phyloP scores from a whole-genome alignment of 495 filamentous ascomycete species.

The Neohortaea acidophila region DNA sequence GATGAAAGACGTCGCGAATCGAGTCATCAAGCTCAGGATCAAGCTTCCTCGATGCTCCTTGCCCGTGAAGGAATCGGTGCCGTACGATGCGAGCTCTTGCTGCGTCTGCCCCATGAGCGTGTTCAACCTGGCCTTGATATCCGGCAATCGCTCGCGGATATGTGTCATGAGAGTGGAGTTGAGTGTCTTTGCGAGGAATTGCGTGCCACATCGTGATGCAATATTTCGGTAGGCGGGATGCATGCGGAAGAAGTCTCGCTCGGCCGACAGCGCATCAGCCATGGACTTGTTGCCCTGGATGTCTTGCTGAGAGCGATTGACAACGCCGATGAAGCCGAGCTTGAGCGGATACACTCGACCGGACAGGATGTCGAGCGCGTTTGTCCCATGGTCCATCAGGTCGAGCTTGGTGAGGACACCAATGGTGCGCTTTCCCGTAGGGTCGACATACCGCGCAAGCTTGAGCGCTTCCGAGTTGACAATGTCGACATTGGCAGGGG shows the following conservation, averaged over 20 bases:
- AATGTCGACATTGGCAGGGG: conserved; percentile 92
- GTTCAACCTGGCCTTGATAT: conserved; percentile 95
- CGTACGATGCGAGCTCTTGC: conserved; percentile 95
- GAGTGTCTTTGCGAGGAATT: conserved; percentile 86
- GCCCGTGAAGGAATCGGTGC: conserved; percentile 93
- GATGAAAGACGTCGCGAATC: conserved; percentile 95
- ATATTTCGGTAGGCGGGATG: conserved; percentile 97
- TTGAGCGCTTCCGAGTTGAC: conserved; percentile 98
- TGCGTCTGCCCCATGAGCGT: conserved; percentile 99
- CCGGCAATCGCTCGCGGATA: conserved; percentile 86
- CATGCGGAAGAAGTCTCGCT: conserved; percentile 90
- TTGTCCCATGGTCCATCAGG: conserved; percentile 98
- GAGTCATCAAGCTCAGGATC: conserved; percentile 94
- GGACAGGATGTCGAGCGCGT: conserved; percentile 90
- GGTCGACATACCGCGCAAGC: conserved; percentile 90
- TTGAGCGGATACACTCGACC: conserved; percentile 94
- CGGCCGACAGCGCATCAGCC: conserved; percentile 73
- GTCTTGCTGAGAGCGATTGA: conserved; percentile 96
- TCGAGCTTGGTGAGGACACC: conserved; percentile 96
- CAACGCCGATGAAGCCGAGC: conserved; percentile 93
- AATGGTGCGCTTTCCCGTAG: conserved; percentile 86
- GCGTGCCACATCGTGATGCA: conserved; percentile 82
- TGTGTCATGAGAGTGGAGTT: conserved; percentile 92
- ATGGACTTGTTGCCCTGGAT: conserved; percentile 90
- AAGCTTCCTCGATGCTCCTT: conserved; percentile 92